Evolutionary conservation across 495 filamentous ascomycete genomes (phyloP), one percentile per base, ranked within the genome.

Genomic region (Penicillium nucicola): DNA sequence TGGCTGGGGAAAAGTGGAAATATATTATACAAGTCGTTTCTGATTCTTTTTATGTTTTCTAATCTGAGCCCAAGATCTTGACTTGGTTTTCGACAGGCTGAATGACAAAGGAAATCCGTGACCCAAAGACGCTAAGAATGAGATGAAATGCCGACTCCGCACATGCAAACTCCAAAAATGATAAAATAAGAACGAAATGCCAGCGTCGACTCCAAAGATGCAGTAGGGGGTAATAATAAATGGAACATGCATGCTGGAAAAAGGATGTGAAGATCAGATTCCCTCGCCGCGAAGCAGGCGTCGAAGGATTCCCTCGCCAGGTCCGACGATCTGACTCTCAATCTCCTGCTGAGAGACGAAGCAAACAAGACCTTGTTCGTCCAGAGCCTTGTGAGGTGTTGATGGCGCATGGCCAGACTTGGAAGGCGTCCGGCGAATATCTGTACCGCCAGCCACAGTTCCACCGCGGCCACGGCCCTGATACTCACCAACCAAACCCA

Each of bases 261-360:
- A 31, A 30, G n/a, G 12, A 28, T 40, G 20, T 15, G 31, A 36
- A 7, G 14, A 32, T 69, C 50, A 74, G 12, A 74, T 48, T 28
- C 71, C 69, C 50, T 77, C 66, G 11, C 67, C 70, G 14, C 56
- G 61, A n/a, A 81, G 65, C 12, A 81, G 57, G 3, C 68, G 64
- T 32, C 66, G 60, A 20, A 81, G 66, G 15, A 81, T 78, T 13
- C 71, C 70, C 37, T 77, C 76, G 10, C 89, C 88, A 3, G 83
- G 74, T 9, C 88, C 87, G 22, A 83, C 82, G 41, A 90, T 79
- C 30, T 86, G 87, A 20, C 72, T 70, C 56, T 87, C 80, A 39
- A 95, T 75, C 67, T 95, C 89, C 55, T 77, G 84, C 58, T 89
- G 86, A 5, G 87, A 84, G 10, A 92, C 86, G 67, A 85, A 88